These are phyloP conservation scores for Microsporum audouinii DNA, from an alignment of 2,329 filamentous ascomycete genomes.

Conservation along the genomic window DNA sequence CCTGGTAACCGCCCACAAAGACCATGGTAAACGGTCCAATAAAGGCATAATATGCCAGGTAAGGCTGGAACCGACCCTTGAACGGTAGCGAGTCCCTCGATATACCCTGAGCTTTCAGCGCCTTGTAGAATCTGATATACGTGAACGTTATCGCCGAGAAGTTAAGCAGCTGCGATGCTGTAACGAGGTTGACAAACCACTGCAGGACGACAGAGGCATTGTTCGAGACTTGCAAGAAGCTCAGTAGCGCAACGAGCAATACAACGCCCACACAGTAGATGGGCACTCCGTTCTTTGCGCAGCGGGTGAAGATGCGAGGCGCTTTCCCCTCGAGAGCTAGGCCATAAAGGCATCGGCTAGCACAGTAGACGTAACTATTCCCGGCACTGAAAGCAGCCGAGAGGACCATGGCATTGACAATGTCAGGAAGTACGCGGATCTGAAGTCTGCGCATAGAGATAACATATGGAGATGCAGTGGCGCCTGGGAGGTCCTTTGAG, in stretches of 20 bases:
- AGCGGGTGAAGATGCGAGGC: constrained; percentile 53
- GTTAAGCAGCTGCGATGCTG: constrained; percentile 35
- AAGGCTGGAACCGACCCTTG: constrained; percentile 39
- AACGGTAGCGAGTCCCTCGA: constrained; percentile 28
- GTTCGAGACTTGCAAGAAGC: constrained; percentile 61
- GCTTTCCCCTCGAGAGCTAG: constrained; percentile 59
- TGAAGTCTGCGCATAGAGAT: constrained; percentile 55
- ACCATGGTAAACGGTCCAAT: constrained; percentile 53
- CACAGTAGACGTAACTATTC: constrained; percentile 58
- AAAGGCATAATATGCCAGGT: constrained; percentile 51
- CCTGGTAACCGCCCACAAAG: constrained; percentile 68
- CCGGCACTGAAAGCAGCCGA: constrained; percentile 58
- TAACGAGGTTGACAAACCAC: constrained; percentile 39
- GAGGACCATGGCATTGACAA: constrained; percentile 62
- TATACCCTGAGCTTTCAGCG: constrained; percentile 31
- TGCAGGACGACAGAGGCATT: constrained; percentile 53
- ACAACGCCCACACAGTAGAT: constrained; percentile 60
- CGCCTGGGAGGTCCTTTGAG: constrained; percentile 47
- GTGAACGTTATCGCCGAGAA: constrained; percentile 37
- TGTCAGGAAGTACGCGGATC: constrained; percentile 54
- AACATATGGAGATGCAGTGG: constrained; percentile 60
- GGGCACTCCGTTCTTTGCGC: constrained; percentile 56
- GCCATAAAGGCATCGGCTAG: constrained; percentile 56
- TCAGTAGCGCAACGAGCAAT: constrained; percentile 56
- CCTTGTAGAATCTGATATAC: constrained; percentile 38